Evolutionary conservation across 2,329 filamentous ascomycete species (phyloP), one percentile per base, ranked within the genome.

Genomic region (Grosmannia clavigera): DNA sequence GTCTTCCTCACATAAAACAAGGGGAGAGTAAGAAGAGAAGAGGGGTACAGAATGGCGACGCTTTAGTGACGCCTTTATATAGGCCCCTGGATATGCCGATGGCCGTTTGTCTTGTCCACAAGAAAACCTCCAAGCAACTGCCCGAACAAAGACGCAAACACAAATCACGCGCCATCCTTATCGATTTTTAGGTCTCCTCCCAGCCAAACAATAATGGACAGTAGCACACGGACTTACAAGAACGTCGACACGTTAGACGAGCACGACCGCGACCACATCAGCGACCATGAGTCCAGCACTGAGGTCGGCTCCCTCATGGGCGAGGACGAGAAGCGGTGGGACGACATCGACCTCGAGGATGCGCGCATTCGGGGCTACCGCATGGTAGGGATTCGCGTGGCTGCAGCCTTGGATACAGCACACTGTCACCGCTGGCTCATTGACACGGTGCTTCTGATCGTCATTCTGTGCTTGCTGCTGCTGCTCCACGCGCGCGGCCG

Each of bases 261-360:
- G 38, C 19, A n/a, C 11, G 53, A 55, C n/a, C 33, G 11, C 31
- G 33, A 35, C n/a, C 55, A n/a, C 19, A 46, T 16, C 19, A 33
- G 38, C 11, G 31, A 53, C 54, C 56, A 61, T 19, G 58, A 60
- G 31, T 70, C 67, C 54, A 69, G 64, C 62, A 70, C 68, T 29
- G 71, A 73, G 58, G 68, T 72, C 27, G 69, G 71, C n/a, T 70
- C 70, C 7, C 65, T 71, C 14, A 68, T 69, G 10, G 66, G 67
- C 53, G 61, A 63, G 35, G 69, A 70, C 58, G 68, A 71, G 55
- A 68, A 70, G 58, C 65, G 65, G 54, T 69, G 69, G 67, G 65
- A 64, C 35, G 53, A 60, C 16, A 59, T 63, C 43, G 61, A 60
- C 16, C 57, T 58, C 4, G 58, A 62, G 40, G 25, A 60, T 14